These are phyloP conservation scores for Boletus vermiculosoides DNA, from an alignment of 768 basidiomycete genomes.

Conservation along the genomic window DNA sequence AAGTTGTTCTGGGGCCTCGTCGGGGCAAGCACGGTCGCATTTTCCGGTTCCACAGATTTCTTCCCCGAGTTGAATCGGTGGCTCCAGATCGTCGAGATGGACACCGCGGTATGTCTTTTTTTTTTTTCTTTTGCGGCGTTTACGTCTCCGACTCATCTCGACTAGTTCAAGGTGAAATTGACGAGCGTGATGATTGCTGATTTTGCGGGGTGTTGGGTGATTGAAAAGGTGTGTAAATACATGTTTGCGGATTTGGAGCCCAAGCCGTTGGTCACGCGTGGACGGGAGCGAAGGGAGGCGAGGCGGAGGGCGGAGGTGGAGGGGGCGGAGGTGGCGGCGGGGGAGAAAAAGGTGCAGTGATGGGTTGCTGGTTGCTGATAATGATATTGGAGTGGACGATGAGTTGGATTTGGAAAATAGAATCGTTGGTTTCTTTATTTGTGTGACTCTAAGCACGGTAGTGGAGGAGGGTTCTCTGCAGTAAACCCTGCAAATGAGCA, in stretches of 20 bases:
- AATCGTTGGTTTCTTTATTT: no score
- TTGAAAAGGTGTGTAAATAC: conserved; percentile 80
- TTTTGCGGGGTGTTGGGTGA: conserved; percentile 82
- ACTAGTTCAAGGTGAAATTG: conserved; percentile 79
- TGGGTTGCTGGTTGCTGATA: neutral
- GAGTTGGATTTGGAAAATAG: neutral
- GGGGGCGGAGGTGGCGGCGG: conserved; percentile 17
- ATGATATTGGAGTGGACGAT: neutral
- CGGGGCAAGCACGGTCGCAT: conserved; percentile 86
- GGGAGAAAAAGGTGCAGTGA: conserved; percentile 40
- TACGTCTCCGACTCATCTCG: neutral
- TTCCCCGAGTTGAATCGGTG: conserved; percentile 94
- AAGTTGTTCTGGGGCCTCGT: conserved; percentile 92
- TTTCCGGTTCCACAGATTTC: conserved; percentile 91
- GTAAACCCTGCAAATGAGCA: no score
- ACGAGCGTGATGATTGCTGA: conserved; percentile 83
- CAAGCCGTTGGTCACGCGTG: conserved; percentile 78
- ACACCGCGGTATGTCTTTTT: conserved; percentile 52
- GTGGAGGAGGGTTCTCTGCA: no score
- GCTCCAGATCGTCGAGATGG: conserved; percentile 97
- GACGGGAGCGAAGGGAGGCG: conserved; percentile 74
- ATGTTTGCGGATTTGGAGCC: conserved; percentile 89
- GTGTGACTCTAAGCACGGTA: no score
- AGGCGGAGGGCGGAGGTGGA: conserved; percentile 46
- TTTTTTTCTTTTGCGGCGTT: neutral